Evolutionary conservation across 805 yeast species (phyloP).

Genomic region (Yarrowia sp.): DNA sequence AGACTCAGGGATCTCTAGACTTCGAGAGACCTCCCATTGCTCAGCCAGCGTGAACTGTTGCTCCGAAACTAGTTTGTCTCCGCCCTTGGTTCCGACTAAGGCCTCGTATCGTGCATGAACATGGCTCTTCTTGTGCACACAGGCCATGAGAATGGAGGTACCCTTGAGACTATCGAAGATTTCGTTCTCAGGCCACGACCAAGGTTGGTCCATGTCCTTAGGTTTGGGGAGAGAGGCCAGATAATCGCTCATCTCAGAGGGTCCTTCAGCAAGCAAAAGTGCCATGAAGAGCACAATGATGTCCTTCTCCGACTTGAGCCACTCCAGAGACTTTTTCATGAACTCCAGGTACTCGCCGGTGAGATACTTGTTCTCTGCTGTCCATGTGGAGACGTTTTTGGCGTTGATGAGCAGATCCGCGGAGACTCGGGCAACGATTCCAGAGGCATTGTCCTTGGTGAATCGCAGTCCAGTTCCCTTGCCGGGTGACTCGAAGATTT

Average conservation of each 20-base stretch:
- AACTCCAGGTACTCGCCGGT: conserved; percentile 12
- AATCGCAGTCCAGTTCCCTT: conserved; percentile 13
- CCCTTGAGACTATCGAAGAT: conserved; percentile 31
- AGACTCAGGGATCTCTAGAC: conserved; percentile 36
- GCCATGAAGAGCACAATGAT: conserved; percentile 24
- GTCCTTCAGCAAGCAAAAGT: conserved; percentile 28
- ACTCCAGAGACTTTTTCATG: conserved; percentile 12
- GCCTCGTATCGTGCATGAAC: conserved; percentile 32
- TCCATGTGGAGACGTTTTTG: conserved; percentile 25
- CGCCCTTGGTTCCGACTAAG: conserved; percentile 29
- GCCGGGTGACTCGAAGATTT: neutral
- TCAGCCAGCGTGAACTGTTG: conserved; percentile 35
- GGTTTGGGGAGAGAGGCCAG: conserved; percentile 35
- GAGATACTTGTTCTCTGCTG: conserved; percentile 6
- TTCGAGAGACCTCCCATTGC: conserved; percentile 41
- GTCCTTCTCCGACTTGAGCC: conserved; percentile 27
- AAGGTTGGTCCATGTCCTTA: conserved; percentile 37
- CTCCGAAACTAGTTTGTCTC: neutral
- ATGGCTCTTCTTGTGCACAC: conserved; percentile 31
- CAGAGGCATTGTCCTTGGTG: neutral
- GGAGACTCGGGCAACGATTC: conserved; percentile 27
- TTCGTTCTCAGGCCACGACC: conserved; percentile 34
- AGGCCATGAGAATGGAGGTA: conserved; percentile 36
- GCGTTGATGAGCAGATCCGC: conserved; percentile 27
- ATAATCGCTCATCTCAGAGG: conserved; percentile 29